Base-by-base conservation (phyloP, 2,329 filamentous ascomycete species). In the Colletotrichum musicola region DNA sequence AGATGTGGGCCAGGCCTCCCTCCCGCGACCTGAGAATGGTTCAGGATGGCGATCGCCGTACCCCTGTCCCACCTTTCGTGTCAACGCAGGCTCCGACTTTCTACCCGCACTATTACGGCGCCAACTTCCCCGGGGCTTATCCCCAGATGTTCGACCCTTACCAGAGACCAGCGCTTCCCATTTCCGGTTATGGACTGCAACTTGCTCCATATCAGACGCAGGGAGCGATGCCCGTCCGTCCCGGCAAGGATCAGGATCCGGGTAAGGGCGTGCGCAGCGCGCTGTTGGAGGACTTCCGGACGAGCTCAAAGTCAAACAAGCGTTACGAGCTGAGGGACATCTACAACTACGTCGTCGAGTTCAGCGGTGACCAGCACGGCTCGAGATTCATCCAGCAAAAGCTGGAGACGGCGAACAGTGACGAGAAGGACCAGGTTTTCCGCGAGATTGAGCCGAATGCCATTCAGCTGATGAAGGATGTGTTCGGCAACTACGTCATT, bases 401-500 rank as follows among this genome's bases (percentile, higher is more conserved):
- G 80, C 87, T 99, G 3, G 93, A 96, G 78, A 92, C 90, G 1
- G 96, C 96, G 63, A 98, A 97, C 77, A 97, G 94, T 75, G 96
- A 98, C 70, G 95, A 98, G 76, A 98, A 98, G 80, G 93, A 97
- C 38, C 90, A 91, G 64, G 88, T 98, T 0, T 98, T 98, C 83
- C 85, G 87, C 0, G 96, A 98, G 79, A 94, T 99, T 53, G 88
- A 93, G 73, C 88, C 90, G 1, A 96, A 99, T 73, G 90, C 92
- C 1, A 80, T 97, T 35, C 94, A 95, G 75, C 83, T 99, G 55
- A 98, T 97, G 94, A 95, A 92, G 53, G 96, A 98, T 78, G 92
- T 98, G 0, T 99, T 98, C 76, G 96, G 96, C 62, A 99, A 99
- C 79, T 99, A 98, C 76, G 96, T 99, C 42, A 95, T 98, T 46